A percentile compares a stretch with the other conserved stretches of the same genome.
phyloP scores from a whole-genome alignment of 108 stramenopile genomes.

The Ochromonas danica region DNA sequence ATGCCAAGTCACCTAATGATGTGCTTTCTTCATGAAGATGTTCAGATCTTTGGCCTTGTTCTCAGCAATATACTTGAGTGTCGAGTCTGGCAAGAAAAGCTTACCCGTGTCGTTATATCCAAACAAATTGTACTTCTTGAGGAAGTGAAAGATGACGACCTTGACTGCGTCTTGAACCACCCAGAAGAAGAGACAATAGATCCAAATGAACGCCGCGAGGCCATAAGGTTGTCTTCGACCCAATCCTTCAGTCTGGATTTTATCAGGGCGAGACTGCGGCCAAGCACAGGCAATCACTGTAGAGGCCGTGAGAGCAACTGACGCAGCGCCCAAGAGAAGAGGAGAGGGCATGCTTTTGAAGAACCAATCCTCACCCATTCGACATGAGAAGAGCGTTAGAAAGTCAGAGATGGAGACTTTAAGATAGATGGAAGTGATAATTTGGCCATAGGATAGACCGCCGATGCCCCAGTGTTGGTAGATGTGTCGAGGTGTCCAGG shows the following conservation, averaged over 20 bases:
- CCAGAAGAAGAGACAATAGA: slow-evolving; percentile 33
- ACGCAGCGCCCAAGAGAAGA: slow-evolving; percentile 21
- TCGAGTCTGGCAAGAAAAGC: neutral
- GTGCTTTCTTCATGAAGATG: too few relatives aligned
- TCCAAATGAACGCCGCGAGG: slow-evolving; percentile 20
- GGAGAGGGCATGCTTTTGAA: slow-evolving; percentile 20
- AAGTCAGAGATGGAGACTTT: slow-evolving; percentile 44
- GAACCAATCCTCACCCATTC: slow-evolving; percentile 34
- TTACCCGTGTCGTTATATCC: slow-evolving; percentile 16
- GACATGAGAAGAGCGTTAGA: slow-evolving; percentile 39
- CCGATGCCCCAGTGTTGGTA: slow-evolving; percentile 27
- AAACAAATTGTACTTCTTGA: slow-evolving; percentile 31
- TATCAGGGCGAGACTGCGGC: slow-evolving; percentile 31
- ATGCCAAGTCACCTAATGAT: too few relatives aligned
- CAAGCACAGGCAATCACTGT: slow-evolving; percentile 39
- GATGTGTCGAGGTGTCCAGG: neutral
- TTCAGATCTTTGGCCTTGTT: neutral
- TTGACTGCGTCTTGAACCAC: slow-evolving; percentile 34
- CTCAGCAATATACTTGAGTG: neutral
- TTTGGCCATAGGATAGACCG: slow-evolving; percentile 35
- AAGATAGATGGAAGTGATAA: slow-evolving; percentile 37
- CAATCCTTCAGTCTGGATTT: slow-evolving; percentile 30
- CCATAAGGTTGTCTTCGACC: slow-evolving; percentile 10
- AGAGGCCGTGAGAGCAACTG: slow-evolving; percentile 32
- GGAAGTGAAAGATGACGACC: slow-evolving; percentile 22